Conservation (phyloP, 2,329 filamentous ascomycete species). For the Xylaria sp. region DNA sequence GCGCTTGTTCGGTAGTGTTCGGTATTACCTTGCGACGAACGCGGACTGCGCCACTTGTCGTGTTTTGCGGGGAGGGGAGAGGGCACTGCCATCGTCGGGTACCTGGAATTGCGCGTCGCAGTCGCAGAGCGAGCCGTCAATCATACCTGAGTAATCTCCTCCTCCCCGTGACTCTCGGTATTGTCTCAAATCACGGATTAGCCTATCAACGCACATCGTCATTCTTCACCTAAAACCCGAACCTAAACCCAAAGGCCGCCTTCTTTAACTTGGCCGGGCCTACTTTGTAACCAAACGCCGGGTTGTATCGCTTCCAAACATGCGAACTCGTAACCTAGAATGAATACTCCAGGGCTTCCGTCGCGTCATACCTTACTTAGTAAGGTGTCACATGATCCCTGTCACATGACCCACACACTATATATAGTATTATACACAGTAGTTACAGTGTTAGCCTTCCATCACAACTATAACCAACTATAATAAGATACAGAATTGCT, state of each 20-base stretch:
- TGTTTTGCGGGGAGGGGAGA: conserved; percentile 22
- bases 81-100: conserved; percentile 35
- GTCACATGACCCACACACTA: too few relatives aligned
- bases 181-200: conserved; percentile 21
- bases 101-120: conserved; percentile 37
- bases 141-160: conserved; percentile 9
- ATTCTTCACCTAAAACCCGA: conserved; percentile 22
- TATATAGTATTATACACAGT: too few relatives aligned
- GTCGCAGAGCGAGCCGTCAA: conserved; percentile 24
- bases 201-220: conserved; percentile 10
- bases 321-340: not conserved
- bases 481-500: too few relatives aligned
- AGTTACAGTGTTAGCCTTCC: too few relatives aligned
- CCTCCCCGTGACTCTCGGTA: conserved; percentile 18
- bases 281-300: conserved; percentile 9
- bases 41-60: conserved; percentile 30
- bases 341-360: not conserved
- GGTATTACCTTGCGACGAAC: conserved; percentile 19
- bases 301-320: conserved; percentile 10
- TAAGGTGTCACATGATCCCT: too few relatives aligned
- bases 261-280: not conserved
- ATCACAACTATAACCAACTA: too few relatives aligned
- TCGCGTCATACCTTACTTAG: conserved; percentile 13
- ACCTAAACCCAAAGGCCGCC: conserved; percentile 9
- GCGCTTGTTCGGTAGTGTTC: conserved; percentile 18